Conservation (phyloP, 2,329 filamentous ascomycete species). For the Cordyceps cateniannulata region DNA sequence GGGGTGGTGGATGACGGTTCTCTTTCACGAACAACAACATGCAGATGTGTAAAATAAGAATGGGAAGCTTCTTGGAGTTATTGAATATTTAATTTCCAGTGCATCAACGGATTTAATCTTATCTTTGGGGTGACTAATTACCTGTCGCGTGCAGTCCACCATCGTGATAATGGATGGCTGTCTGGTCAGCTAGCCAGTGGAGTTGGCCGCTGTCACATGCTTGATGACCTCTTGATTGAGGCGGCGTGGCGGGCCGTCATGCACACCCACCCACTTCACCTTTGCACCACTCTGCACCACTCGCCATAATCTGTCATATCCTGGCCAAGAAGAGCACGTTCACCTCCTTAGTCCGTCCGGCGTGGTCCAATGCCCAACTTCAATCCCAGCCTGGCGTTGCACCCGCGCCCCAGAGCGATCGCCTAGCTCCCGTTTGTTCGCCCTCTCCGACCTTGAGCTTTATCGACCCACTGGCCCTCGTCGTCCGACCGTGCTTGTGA, state of each 20-base stretch:
- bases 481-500: constrained; percentile 24
- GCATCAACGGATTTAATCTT: not conserved
- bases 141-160: not conserved
- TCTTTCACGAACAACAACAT: not conserved
- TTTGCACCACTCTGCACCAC: not conserved
- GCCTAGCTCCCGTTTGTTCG: constrained; percentile 1
- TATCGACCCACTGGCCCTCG: not conserved
- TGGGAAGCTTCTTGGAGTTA: constrained; percentile 17
- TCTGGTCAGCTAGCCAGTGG: too few species aligned
- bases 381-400: constrained; percentile 2
- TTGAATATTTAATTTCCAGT: constrained; percentile 10
- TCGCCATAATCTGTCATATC: not conserved
- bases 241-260: constrained; percentile 6
- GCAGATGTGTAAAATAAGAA: constrained; percentile 3
- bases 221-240: not conserved
- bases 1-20: not conserved
- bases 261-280: not conserved
- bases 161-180: too few species aligned
- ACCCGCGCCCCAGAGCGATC: constrained; percentile 2
- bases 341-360: not conserved
- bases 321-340: constrained; percentile 3
- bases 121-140: not conserved
- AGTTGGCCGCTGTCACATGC: constrained; percentile 5
- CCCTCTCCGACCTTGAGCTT: not conserved
- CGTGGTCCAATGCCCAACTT: constrained; percentile 7